phyloP scores from a whole-genome alignment of 2,329 filamentous ascomycete species.

The Cyphellophora europaea region DNA sequence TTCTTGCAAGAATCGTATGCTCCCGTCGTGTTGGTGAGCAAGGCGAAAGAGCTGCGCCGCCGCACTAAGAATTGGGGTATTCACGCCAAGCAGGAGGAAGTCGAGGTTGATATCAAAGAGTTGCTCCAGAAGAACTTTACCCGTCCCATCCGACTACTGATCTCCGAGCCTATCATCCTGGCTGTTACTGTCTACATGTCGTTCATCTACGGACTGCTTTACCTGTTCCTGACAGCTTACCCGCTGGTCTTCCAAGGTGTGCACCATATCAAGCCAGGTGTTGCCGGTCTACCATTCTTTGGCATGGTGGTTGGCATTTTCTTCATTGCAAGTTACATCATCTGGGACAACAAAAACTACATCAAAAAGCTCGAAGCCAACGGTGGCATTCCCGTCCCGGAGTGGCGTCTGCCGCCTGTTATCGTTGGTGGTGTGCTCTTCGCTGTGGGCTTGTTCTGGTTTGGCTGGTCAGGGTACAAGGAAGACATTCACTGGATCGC shows the following conservation, averaged over 20 bases:
- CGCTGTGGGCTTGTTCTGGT: constrained; percentile 63
- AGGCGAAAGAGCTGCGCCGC: constrained; percentile 45
- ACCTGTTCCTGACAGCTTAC: constrained; percentile 25
- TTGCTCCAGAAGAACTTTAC: constrained; percentile 44
- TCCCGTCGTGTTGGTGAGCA: constrained; percentile 47
- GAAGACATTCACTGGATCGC: constrained; percentile 30
- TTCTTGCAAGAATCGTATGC: constrained; percentile 51
- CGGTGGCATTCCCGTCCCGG: constrained; percentile 47
- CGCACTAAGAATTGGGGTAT: constrained; percentile 53
- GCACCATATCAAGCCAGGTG: constrained; percentile 60
- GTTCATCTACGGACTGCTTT: constrained; percentile 22
- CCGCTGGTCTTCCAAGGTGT: constrained; percentile 35
- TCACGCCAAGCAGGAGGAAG: constrained; percentile 49
- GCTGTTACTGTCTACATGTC: constrained; percentile 30
- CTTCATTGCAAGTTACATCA: constrained; percentile 55
- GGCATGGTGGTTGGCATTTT: constrained; percentile 71
- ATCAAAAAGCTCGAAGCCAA: constrained; percentile 59
- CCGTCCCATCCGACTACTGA: constrained; percentile 33
- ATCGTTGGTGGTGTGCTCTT: constrained; percentile 44
- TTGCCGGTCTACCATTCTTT: constrained; percentile 71
- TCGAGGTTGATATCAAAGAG: constrained; percentile 42
- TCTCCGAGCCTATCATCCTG: constrained; percentile 35
- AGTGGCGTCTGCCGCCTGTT: constrained; percentile 48
- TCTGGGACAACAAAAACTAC: constrained; percentile 57
- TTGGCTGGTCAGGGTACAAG: constrained; percentile 59